Percentiles rank a stretch among this genome's conserved stretches.
phyloP scores from a whole-genome alignment of 805 yeast genomes.

The Clavispora asparagi region DNA sequence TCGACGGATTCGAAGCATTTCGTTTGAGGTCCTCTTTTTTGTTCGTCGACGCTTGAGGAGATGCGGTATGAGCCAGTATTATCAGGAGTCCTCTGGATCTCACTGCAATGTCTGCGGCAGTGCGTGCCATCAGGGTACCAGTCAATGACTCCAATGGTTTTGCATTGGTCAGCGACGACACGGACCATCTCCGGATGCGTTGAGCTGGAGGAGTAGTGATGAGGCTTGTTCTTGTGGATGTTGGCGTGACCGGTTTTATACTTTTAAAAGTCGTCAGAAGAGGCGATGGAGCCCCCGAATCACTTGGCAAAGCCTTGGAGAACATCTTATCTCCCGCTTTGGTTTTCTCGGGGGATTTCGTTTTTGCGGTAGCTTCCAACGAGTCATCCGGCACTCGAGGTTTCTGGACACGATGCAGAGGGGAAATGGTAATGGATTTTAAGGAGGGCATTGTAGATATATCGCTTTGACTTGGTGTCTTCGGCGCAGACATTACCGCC shows the following conservation, averaged over 20 bases:
- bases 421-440: conserved; percentile 36
- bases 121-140: not conserved
- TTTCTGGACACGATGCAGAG: conserved; percentile 17
- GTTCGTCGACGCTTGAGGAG: not conserved
- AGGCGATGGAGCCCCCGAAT: not conserved
- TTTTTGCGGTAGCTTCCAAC: not conserved
- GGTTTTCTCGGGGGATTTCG: not conserved
- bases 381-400: not conserved
- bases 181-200: not conserved
- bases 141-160: not conserved
- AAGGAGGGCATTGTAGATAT: conserved; percentile 29
- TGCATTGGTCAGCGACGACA: not conserved
- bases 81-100: not conserved
- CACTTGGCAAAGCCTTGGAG: not conserved
- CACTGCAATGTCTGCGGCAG: conserved; percentile 1
- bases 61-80: not conserved
- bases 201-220: not conserved
- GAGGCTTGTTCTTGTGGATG: not conserved
- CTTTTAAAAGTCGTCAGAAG: conserved; percentile 2
- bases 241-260: not conserved
- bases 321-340: not conserved
- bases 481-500: conserved; percentile 12
- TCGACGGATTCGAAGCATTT: not conserved
- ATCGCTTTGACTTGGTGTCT: conserved; percentile 10
- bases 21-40: not conserved